These are phyloP conservation scores for Melanopsichium pennsylvanicum DNA, from an alignment of 1,284 basidiomycete genomes.

Conservation along the genomic window DNA sequence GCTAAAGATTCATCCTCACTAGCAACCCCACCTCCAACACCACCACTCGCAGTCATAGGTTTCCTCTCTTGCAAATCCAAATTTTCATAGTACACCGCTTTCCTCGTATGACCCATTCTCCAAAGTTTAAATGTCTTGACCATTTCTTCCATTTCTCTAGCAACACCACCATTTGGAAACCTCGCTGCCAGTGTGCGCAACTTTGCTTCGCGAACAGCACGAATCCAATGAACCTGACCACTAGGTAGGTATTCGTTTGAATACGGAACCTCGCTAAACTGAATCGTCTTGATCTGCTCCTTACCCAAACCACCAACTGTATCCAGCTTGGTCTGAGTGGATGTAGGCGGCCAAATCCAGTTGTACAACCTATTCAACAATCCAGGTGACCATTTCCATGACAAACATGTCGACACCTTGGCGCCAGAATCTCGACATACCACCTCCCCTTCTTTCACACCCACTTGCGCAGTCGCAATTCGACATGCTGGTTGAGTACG, in stretches of 20 bases:
- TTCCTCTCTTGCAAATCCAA: constrained; percentile 39
- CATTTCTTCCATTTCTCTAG: constrained; percentile 37
- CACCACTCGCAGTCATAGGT: constrained; percentile 44
- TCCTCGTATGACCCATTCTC: constrained; percentile 46
- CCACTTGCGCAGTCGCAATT: constrained; percentile 29
- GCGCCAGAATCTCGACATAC: constrained; percentile 14
- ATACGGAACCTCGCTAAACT: constrained; percentile 44
- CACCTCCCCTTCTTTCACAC: constrained; percentile 22
- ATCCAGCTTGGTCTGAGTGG: constrained; percentile 10
- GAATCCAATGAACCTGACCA: constrained; percentile 39
- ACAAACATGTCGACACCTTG: not conserved
- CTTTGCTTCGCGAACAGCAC: constrained; percentile 22
- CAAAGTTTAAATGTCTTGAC: constrained; percentile 43
- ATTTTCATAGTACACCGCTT: constrained; percentile 44
- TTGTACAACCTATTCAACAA: constrained; percentile 23
- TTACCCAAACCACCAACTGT: constrained; percentile 16
- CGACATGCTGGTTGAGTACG: constrained; percentile 33
- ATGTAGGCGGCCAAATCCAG: constrained; percentile 29
- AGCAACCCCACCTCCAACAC: constrained; percentile 38
- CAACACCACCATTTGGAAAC: constrained; percentile 13
- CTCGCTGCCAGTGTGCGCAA: constrained; percentile 15
- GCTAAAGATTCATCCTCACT: constrained; percentile 18
- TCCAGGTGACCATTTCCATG: not conserved
- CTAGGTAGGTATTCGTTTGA: constrained; percentile 41
- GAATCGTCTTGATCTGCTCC: constrained; percentile 37